Evolutionary conservation across 208 protist genomes (phyloP), one percentile per base, ranked within the genome.

Genomic region (Zelonia costaricensis): DNA sequence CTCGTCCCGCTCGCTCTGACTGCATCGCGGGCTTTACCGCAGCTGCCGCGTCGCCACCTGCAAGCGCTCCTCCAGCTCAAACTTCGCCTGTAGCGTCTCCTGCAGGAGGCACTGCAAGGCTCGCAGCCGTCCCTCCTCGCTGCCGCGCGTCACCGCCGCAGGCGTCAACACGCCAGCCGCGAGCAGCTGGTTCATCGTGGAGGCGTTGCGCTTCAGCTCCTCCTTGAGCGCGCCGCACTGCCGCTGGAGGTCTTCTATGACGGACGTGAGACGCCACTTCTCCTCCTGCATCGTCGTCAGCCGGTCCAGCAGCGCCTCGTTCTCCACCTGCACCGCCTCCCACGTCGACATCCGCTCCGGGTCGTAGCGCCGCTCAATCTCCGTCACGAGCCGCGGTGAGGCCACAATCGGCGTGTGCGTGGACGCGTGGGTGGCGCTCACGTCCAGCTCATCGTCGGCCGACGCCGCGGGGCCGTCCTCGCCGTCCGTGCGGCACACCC

Each of bases 61-160:
- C 23, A 90, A 16, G 45, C 73, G 58, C 45, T 81, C 73, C 69
- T 80, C 69, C 4, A 93, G 61, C 23, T 52, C 53, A 28, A 93
- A 69, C 38, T 86, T 89, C 52, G 88, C 73, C 44, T 72, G 39
- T 18, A 93, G 56, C 35, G 80, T 81, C 18, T 83, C 70, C 42
- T 93, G 82, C 28, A 93, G 39, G 40, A 93, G 68, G 25, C 57
- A 65, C 62, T 93, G 86, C 8, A 93, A 51, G n/a, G 57, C 46
- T 28, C 79, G 74, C 25, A 91, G 56, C 48, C 54, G 74, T 16
- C 53, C 70, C 36, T 76, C 69, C 15, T 76, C 62, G n/a, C 48
- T 45, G 9, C 62, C 62, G 36, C 58, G 59, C 42, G 64, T 47
- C 10, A 57, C 63, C 12, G 66, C 66, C 23, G 65, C 47, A 18